Evolutionary conservation across 2,329 filamentous ascomycete species (phyloP).

Genomic region (Rhexocercosporidium sp.): DNA sequence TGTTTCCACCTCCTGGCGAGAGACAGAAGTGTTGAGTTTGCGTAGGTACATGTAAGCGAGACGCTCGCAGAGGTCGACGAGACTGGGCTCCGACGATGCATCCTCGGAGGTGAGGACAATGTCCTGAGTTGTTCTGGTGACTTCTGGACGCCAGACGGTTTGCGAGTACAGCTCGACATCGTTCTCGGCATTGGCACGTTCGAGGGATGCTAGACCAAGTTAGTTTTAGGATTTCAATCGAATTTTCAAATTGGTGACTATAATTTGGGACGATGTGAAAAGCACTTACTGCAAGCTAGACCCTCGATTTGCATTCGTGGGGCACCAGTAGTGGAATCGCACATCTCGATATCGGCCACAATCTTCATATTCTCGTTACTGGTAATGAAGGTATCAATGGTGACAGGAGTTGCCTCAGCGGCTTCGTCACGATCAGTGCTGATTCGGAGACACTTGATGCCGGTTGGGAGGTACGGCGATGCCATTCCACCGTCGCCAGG

Average conservation of each 20-base stretch:
- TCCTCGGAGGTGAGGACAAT: slow-evolving; percentile 7
- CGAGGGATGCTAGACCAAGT: slow-evolving; percentile 1
- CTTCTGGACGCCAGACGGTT: slow-evolving; percentile 19
- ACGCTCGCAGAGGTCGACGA: slow-evolving; percentile 20
- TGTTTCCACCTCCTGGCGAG: slow-evolving; percentile 15
- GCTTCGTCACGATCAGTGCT: slow-evolving; percentile 21
- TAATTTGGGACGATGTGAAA: not conserved
- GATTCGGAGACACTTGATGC: slow-evolving; percentile 23
- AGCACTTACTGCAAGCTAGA: slow-evolving; percentile 16
- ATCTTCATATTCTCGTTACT: slow-evolving; percentile 25
- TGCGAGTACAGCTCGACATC: slow-evolving; percentile 21
- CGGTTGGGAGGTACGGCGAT: slow-evolving; percentile 19
- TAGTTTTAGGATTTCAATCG: not conserved
- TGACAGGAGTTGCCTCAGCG: slow-evolving; percentile 16
- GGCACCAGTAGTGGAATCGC: slow-evolving; percentile 13
- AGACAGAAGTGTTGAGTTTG: slow-evolving; percentile 15
- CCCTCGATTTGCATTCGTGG: slow-evolving; percentile 21
- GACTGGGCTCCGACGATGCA: slow-evolving; percentile 8
- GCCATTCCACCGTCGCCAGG: slow-evolving; percentile 21
- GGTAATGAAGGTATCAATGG: slow-evolving; percentile 21
- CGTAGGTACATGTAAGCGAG: slow-evolving; percentile 23
- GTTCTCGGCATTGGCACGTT: slow-evolving; percentile 21
- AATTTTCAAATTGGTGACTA: too few relatives aligned
- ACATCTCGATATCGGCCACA: slow-evolving; percentile 22
- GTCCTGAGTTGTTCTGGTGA: slow-evolving; percentile 11